These are phyloP conservation scores for Zygosaccharomyces sapae DNA, from an alignment of 1,139 yeast species.

Conservation along the genomic window DNA sequence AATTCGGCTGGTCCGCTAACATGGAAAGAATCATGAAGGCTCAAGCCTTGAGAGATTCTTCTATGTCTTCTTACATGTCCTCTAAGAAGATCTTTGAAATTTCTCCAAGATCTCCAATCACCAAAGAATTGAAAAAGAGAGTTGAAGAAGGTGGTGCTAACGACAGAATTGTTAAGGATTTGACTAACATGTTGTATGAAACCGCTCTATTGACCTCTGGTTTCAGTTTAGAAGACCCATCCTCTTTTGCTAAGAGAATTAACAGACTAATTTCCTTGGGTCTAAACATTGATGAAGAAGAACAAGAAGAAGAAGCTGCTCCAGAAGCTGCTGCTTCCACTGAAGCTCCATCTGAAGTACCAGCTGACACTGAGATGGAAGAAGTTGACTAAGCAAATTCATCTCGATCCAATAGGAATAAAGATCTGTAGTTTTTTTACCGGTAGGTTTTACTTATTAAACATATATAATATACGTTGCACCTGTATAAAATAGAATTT, in stretches of 20 bases:
- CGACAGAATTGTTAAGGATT: slow-evolving; percentile 97
- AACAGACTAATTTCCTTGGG: slow-evolving; percentile 98
- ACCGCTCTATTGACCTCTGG: slow-evolving; percentile 98
- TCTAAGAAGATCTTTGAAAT: slow-evolving; percentile 99
- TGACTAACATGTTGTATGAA: slow-evolving; percentile 92
- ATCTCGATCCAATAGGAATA: slow-evolving; percentile 1
- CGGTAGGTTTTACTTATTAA: background rate
- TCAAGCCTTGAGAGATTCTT: slow-evolving; percentile 97
- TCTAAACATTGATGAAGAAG: slow-evolving; percentile 93
- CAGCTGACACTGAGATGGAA: slow-evolving; percentile 95
- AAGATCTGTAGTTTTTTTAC: background rate
- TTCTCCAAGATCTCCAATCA: slow-evolving; percentile 94
- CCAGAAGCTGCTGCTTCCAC: slow-evolving; percentile 44
- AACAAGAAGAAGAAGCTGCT: slow-evolving; percentile 47
- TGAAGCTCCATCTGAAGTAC: slow-evolving; percentile 56
- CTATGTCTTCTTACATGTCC: slow-evolving; percentile 99
- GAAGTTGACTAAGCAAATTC: slow-evolving; percentile 75
- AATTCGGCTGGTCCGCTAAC: slow-evolving; percentile 99
- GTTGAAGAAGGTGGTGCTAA: slow-evolving; percentile 96
- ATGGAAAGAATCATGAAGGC: slow-evolving; percentile 99
- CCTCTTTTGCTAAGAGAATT: slow-evolving; percentile 94
- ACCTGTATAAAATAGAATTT: slow-evolving; percentile 14
- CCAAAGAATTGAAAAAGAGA: slow-evolving; percentile 91
- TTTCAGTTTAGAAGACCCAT: slow-evolving; percentile 97
- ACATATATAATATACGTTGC: slow-evolving; percentile 11